A percentile compares a stretch with the other conserved stretches of the same genome.
Evolutionary conservation across 2,329 filamentous ascomycete species (phyloP).

Genomic region (Pseudogymnoascus sp.): DNA sequence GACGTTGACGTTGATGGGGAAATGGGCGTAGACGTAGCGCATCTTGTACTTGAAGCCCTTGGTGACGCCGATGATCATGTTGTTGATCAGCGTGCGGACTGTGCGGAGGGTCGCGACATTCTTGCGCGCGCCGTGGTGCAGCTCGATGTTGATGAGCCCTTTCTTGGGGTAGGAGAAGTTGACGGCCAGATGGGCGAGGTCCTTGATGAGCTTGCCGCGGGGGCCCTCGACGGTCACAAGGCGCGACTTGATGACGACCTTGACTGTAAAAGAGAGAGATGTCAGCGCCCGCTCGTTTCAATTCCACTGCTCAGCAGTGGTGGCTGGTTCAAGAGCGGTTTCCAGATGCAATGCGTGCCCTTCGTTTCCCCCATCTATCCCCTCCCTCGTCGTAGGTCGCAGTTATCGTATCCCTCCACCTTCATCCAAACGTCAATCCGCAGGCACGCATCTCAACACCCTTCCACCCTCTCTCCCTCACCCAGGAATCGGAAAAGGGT

Average conservation of each 20-base stretch:
- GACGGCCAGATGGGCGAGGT: slow-evolving; percentile 92
- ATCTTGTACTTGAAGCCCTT: slow-evolving; percentile 99
- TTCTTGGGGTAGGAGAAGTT: slow-evolving; percentile 86
- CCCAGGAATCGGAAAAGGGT: slow-evolving; percentile 3
- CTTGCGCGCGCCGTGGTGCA: slow-evolving; percentile 98
- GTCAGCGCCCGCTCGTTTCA: slow-evolving; percentile 20
- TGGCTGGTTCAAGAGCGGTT: neutral
- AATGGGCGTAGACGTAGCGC: slow-evolving; percentile 99
- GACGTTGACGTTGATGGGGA: slow-evolving; percentile 99
- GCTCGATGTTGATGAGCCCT: slow-evolving; percentile 88
- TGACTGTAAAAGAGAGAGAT: slow-evolving; percentile 57
- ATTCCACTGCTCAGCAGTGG: slow-evolving; percentile 10
- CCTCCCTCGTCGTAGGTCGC: slow-evolving; percentile 12
- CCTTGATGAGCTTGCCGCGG: slow-evolving; percentile 86
- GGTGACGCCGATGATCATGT: slow-evolving; percentile 96
- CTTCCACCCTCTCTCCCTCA: slow-evolving; percentile 12
- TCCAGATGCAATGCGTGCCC: slow-evolving; percentile 9
- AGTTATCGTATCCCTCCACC: neutral
- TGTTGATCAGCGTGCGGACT: slow-evolving; percentile 96
- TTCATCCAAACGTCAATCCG: neutral
- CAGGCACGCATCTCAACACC: slow-evolving; percentile 6
- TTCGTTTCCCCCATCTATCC: neutral
- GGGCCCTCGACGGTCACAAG: slow-evolving; percentile 95
- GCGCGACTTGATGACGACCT: slow-evolving; percentile 94
- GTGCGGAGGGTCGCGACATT: slow-evolving; percentile 96